These are phyloP conservation scores for Bonia amplexicaulis DNA, from an alignment of 176 grass and related monocot genomes.

Conservation along the genomic window DNA sequence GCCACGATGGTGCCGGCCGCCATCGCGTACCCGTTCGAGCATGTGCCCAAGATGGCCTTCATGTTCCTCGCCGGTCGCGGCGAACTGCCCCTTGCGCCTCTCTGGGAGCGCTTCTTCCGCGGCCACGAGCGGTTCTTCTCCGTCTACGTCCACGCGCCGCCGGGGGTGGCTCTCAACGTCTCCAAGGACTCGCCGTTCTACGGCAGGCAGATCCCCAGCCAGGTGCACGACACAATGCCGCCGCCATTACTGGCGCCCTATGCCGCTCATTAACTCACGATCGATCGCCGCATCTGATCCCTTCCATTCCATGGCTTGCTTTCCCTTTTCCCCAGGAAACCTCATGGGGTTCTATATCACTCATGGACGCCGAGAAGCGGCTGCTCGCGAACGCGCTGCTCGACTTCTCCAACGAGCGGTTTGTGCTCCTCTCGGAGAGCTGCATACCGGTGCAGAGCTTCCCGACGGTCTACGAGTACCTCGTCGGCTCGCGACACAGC, in stretches of 20 bases:
- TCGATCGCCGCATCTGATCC: background rate
- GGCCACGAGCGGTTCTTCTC: conserved; percentile 58
- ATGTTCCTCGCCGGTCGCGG: conserved; percentile 67
- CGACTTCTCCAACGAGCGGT: conserved; percentile 90
- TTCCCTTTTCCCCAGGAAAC: conserved; percentile 27
- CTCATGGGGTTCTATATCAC: conserved; percentile 62
- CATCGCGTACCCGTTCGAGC: conserved; percentile 54
- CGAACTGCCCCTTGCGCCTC: conserved; percentile 53
- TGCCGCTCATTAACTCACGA: background rate
- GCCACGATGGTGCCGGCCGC: conserved; percentile 61
- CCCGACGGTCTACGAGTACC: conserved; percentile 62
- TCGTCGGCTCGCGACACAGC: conserved; percentile 65
- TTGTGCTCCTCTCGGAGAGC: conserved; percentile 88
- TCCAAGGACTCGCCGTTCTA: conserved; percentile 62
- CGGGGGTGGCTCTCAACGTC: conserved; percentile 45
- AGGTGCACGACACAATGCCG: conserved; percentile 39
- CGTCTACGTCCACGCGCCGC: conserved; percentile 75
- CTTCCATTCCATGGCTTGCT: background rate
- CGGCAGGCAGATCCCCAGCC: conserved; percentile 76
- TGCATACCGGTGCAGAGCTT: conserved; percentile 86
- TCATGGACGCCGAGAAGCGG: conserved; percentile 87
- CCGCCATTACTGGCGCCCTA: background rate
- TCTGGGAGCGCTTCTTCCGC: conserved; percentile 89
- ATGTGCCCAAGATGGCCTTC: conserved; percentile 81
- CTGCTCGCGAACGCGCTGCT: conserved; percentile 82